Evolutionary conservation across 257 asterid species (phyloP).

Genomic region (Nyctanthes arbortristis): DNA sequence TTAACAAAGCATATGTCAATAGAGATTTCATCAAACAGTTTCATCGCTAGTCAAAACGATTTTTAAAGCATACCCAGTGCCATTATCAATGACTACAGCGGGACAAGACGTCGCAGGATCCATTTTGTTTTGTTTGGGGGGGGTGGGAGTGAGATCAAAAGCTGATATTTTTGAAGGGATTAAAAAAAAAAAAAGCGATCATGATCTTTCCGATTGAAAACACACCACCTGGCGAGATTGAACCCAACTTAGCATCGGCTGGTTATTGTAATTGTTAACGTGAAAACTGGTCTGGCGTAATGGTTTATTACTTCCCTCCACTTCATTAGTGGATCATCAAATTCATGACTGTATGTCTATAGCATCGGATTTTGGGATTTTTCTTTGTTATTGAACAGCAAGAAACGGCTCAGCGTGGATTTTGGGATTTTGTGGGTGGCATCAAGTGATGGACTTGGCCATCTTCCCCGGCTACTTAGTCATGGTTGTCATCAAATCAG

Average conservation of each 20-base stretch:
- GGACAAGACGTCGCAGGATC: slow-evolving; percentile 83
- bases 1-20: slow-evolving; percentile 14
- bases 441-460: no score
- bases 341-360: no score
- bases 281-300: no score
- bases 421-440: no score
- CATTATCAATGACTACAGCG: slow-evolving; percentile 93
- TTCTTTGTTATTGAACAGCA: no score
- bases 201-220: slow-evolving; percentile 47
- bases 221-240: slow-evolving; percentile 40
- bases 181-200: slow-evolving; percentile 45
- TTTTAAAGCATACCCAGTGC: slow-evolving; percentile 67
- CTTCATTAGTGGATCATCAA: slow-evolving; percentile 29
- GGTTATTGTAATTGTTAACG: no score
- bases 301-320: no score
- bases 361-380: no score
- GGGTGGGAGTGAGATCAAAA: slow-evolving; percentile 25
- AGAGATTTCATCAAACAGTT: slow-evolving; percentile 37
- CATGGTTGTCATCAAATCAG: no score
- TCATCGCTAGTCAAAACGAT: not conserved
- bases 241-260: slow-evolving; percentile 22
- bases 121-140: no score
- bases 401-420: no score
- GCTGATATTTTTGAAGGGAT: slow-evolving; percentile 49
- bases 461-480: no score